These are phyloP conservation scores for Neurospora hispaniola DNA, from an alignment of 495 filamentous ascomycete genomes.

Conservation along the genomic window DNA sequence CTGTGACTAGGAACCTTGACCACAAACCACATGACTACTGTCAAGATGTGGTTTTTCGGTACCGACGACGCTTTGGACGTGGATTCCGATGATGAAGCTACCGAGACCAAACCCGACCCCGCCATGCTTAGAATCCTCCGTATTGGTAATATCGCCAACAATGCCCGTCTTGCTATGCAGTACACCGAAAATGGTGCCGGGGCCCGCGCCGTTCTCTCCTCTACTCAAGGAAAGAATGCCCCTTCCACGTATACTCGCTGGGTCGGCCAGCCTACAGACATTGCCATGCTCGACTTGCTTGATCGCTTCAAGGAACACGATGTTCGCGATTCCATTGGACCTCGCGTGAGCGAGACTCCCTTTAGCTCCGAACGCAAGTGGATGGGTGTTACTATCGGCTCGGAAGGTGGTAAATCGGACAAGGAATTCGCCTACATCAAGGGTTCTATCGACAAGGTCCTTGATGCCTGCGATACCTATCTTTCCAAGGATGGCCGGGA, in stretches of 20 bases:
- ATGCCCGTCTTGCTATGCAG: conserved; percentile 60
- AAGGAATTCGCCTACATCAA: conserved; percentile 85
- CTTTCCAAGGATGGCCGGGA: conserved; percentile 79
- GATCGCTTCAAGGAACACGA: conserved; percentile 87
- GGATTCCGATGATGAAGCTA: conserved; percentile 53
- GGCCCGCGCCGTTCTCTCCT: conserved; percentile 65
- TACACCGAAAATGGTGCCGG: conserved; percentile 52
- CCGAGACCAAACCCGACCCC: conserved; percentile 50
- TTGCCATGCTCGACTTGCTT: conserved; percentile 85
- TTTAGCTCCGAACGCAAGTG: conserved; percentile 97
- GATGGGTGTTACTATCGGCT: conserved; percentile 89
- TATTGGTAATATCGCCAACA: conserved; percentile 93
- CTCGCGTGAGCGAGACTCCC: conserved; percentile 70
- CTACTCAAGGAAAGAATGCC: conserved; percentile 52
- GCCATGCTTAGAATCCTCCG: conserved; percentile 71
- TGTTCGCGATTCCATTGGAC: conserved; percentile 71
- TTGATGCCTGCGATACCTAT: conserved; percentile 83
- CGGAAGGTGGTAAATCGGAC: conserved; percentile 37
- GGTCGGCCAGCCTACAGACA: conserved; percentile 95
- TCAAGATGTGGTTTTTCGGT: conserved; percentile 91
- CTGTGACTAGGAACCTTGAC: conserved; percentile 63
- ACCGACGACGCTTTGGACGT: conserved; percentile 60
- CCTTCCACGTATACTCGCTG: conserved; percentile 67
- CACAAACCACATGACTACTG: conserved; percentile 96
- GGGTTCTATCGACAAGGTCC: conserved; percentile 79